phyloP scores from a whole-genome alignment of 2,329 filamentous ascomycete species.

The Pseudogymnoascus sp. region DNA sequence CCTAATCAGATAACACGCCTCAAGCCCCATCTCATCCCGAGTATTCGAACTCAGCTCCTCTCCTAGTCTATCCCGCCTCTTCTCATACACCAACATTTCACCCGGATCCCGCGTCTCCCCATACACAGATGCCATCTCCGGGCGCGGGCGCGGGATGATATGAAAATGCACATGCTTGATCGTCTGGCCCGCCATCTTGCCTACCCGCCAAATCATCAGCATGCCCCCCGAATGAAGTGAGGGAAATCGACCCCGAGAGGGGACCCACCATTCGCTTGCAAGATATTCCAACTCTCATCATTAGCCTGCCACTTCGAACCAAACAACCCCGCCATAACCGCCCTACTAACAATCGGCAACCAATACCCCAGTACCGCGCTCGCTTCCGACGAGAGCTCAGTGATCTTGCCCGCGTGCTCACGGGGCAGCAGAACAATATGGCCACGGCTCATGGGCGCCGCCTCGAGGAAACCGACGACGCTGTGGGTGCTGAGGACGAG shows the following conservation, averaged over 20 bases:
- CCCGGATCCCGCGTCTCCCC: not conserved
- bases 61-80: not conserved
- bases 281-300: conserved; percentile 63
- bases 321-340: conserved; percentile 60
- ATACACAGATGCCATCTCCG: not conserved
- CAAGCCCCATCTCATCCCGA: not conserved
- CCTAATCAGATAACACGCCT: not conserved
- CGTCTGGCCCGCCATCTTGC: conserved; percentile 79
- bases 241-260: not conserved
- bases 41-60: not conserved
- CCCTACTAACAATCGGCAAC: conserved; percentile 63
- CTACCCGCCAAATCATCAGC: conserved; percentile 27
- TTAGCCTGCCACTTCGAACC: conserved; percentile 36
- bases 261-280: conserved; percentile 73
- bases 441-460: conserved; percentile 71
- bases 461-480: conserved; percentile 81
- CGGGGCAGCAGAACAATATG: conserved; percentile 76
- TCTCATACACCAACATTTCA: not conserved
- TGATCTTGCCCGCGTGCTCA: conserved; percentile 64
- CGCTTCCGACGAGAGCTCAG: conserved; percentile 53
- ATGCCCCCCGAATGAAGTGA: not conserved
- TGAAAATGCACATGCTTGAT: conserved; percentile 90
- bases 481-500: conserved; percentile 67
- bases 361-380: conserved; percentile 55
- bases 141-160: conserved; percentile 58